phyloP scores from a whole-genome alignment of 306 rosid genomes.

The Ormosia semicastrata region DNA sequence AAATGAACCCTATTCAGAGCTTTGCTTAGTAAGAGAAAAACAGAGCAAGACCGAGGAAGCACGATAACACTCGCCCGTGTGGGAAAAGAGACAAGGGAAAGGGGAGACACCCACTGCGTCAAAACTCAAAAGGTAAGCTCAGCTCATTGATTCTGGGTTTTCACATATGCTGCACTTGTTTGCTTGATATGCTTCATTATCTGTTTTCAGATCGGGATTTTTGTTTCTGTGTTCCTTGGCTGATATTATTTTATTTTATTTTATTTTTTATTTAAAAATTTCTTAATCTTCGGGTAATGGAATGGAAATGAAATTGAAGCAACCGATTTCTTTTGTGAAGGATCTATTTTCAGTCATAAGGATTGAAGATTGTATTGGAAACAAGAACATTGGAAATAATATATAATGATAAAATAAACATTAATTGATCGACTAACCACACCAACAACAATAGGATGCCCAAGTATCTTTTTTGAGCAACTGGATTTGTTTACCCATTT shows the following conservation, averaged over 20 bases:
- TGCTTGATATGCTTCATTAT: background rate
- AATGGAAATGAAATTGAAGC: background rate
- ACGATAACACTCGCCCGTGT: background rate
- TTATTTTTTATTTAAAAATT: background rate
- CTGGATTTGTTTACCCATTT: conserved; percentile 60
- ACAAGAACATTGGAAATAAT: background rate
- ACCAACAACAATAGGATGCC: background rate
- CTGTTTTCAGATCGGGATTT: conserved; percentile 29
- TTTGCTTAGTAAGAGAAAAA: background rate
- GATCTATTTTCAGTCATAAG: background rate
- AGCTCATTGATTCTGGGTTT: background rate
- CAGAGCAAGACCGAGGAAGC: background rate
- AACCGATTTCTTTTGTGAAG: background rate
- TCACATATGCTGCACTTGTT: background rate
- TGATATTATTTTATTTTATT: background rate
- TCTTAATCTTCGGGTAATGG: background rate
- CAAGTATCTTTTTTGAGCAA: conserved; percentile 24
- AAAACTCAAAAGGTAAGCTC: background rate
- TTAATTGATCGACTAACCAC: background rate
- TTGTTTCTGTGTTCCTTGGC: background rate
- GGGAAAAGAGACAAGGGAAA: background rate
- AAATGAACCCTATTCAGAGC: too few relatives aligned
- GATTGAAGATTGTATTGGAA: background rate
- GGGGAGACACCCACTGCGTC: background rate
- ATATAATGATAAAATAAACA: background rate